Percentiles rank a stretch among this genome's conserved stretches.
Evolutionary conservation across 495 filamentous ascomycete genomes (phyloP).

Genomic region (Penicillium bovifimosum): DNA sequence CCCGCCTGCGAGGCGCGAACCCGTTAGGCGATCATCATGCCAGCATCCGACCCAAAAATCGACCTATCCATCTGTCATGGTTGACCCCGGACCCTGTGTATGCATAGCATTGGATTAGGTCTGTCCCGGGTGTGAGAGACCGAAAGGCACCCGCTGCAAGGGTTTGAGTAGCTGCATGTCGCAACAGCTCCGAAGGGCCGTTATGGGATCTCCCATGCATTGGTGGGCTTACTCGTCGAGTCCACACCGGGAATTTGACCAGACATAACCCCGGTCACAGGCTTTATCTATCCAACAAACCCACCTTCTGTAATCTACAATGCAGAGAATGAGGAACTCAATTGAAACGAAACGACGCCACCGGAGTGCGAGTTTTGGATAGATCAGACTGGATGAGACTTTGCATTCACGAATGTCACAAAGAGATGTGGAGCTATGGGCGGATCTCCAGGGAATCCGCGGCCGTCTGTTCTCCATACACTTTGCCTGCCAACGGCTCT

Average conservation of each 20-base stretch:
- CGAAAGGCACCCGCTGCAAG: conserved; percentile 3
- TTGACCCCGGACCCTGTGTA: conserved; percentile 3
- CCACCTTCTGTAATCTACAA: background rate
- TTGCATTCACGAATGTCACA: background rate
- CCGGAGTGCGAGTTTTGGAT: conserved; percentile 5
- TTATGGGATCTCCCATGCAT: conserved; percentile 2
- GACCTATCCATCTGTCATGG: conserved; percentile 8
- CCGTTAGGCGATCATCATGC: conserved; percentile 26
- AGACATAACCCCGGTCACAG: background rate
- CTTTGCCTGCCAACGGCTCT: conserved; percentile 9
- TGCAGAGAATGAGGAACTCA: background rate
- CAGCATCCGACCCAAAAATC: conserved; percentile 7
- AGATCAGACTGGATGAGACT: conserved; percentile 9
- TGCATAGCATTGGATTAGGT: conserved; percentile 1
- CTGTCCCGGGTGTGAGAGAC: background rate
- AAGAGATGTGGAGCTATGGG: conserved; percentile 6
- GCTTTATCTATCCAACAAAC: conserved; percentile 1
- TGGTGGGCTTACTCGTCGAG: background rate
- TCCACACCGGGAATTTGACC: background rate
- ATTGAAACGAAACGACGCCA: conserved; percentile 1
- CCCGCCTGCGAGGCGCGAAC: conserved; percentile 17
- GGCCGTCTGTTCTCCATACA: conserved; percentile 2
- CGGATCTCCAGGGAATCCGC: conserved; percentile 6
- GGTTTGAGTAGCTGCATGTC: background rate
- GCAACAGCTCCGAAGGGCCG: background rate